Percentiles rank a stretch among this genome's conserved stretches.
Conservation (phyloP, 2,329 filamentous ascomycete species). For the Colletotrichum lini region DNA sequence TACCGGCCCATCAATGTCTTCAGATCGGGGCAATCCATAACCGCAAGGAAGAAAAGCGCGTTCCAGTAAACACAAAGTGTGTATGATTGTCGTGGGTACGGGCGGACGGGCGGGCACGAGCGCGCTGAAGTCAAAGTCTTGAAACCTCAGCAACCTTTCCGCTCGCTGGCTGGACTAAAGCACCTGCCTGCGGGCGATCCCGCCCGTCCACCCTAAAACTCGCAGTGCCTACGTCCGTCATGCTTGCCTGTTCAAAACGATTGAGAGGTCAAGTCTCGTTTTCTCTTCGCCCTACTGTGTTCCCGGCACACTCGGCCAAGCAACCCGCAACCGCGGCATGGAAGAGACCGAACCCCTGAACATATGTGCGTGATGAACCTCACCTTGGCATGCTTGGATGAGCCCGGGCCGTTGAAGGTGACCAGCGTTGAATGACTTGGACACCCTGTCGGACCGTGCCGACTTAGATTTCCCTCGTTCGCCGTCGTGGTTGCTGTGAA, state of each 20-base stretch:
- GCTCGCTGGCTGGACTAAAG: slow-evolving; percentile 28
- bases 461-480: slow-evolving; percentile 19
- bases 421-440: slow-evolving; percentile 4
- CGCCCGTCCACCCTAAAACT: slow-evolving; percentile 23
- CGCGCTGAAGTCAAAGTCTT: slow-evolving; percentile 18
- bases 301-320: slow-evolving; percentile 13
- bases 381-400: background rate
- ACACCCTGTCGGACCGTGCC: slow-evolving; percentile 30
- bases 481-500: slow-evolving; percentile 2
- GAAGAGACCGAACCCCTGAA: background rate
- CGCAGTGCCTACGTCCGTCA: slow-evolving; percentile 17
- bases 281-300: slow-evolving; percentile 11
- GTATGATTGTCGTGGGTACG: background rate
- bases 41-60: background rate
- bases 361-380: background rate
- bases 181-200: slow-evolving; percentile 28
- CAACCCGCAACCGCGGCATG: slow-evolving; percentile 5
- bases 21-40: background rate
- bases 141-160: slow-evolving; percentile 24
- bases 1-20: background rate
- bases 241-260: slow-evolving; percentile 14
- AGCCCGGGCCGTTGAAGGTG: background rate
- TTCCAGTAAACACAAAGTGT: background rate
- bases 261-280: background rate
- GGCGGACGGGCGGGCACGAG: slow-evolving; percentile 7